Evolutionary conservation across 345 rosid genomes (phyloP), one percentile per base, ranked within the genome.

Genomic region (Aethionema arabicum): DNA sequence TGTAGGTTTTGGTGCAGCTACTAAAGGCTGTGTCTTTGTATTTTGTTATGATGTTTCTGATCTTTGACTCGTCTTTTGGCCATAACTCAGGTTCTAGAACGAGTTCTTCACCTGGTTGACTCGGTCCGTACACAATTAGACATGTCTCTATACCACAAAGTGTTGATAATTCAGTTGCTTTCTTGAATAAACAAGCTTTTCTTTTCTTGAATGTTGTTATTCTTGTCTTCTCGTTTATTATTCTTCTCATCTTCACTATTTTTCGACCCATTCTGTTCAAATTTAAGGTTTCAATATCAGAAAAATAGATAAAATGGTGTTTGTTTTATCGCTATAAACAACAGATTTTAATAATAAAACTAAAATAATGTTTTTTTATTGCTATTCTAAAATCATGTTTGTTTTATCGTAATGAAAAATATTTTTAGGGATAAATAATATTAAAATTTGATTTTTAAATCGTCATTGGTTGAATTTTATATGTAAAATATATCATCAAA

Each of bases 111-210:
- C 70, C 76, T 21, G 42, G 56, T 59, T 29, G 61, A 36, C 7
- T 50, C 0, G 77, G 79, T 0, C 79, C 79, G 4, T 75, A 75
- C 50, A 78, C 67, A 45, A 78, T 61, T 55, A 78, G 39, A 66
- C 79, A 72, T 0, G 77, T 61, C n/a, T 74, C 60, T 5, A 78
- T 71, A 7, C 73, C 79, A 6, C 82, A 78, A 0, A 74, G 74
- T n/a, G 67, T 74, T 43, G 77, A 68, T 52, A 74, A 68, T 55
- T 74, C 77, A 12, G 8, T 21, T 16, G 77, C 77, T 39, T 78
- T 75, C 68, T 75, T 78, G 0, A 32, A 68, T 46, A 78, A 38
- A 42, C 79, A 68, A 9, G 48, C 61, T 55, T 78, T 75, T 11
- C 79, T 59, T 43, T 75, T 78, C 46, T 59, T 65, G 63, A 68